Conservation (phyloP, 805 yeast genomes). For the Metschnikowia koreensis region DNA sequence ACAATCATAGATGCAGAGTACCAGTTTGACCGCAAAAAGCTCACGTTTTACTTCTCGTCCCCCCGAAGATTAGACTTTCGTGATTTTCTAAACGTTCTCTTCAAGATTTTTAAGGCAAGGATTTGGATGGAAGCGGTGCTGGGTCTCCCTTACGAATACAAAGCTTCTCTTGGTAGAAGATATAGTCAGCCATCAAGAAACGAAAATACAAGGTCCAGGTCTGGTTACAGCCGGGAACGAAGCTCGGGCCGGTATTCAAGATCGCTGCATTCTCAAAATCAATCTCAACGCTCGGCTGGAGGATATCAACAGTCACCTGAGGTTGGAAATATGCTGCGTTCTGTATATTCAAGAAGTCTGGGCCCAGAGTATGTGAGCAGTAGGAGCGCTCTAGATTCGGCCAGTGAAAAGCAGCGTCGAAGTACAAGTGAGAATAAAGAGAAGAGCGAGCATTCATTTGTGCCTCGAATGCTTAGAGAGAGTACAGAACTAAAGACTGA, state of each 20-base stretch:
- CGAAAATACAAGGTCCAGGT: background rate
- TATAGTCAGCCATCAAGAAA: background rate
- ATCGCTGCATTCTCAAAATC: background rate
- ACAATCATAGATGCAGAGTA: slow-evolving; percentile 73
- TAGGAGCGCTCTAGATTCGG: background rate
- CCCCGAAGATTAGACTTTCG: slow-evolving; percentile 70
- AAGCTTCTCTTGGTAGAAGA: background rate
- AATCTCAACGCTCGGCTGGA: background rate
- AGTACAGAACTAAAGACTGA: background rate
- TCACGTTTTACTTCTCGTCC: slow-evolving; percentile 58
- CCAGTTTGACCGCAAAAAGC: slow-evolving; percentile 76
- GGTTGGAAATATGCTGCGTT: background rate
- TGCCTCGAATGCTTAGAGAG: slow-evolving; percentile 3
- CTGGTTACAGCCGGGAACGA: background rate
- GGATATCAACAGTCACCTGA: slow-evolving; percentile 1
- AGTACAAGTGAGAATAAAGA: background rate
- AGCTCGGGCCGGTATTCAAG: background rate
- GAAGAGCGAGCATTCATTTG: background rate
- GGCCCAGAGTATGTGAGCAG: slow-evolving; percentile 1
- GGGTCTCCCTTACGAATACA: slow-evolving; percentile 33
- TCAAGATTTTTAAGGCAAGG: slow-evolving; percentile 73
- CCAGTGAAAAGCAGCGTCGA: background rate
- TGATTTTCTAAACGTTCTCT: slow-evolving; percentile 67
- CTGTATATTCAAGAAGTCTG: background rate
- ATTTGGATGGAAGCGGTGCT: slow-evolving; percentile 80